These are phyloP conservation scores for Aspergillus cavernicola DNA, from an alignment of 495 filamentous ascomycete genomes.

Conservation along the genomic window DNA sequence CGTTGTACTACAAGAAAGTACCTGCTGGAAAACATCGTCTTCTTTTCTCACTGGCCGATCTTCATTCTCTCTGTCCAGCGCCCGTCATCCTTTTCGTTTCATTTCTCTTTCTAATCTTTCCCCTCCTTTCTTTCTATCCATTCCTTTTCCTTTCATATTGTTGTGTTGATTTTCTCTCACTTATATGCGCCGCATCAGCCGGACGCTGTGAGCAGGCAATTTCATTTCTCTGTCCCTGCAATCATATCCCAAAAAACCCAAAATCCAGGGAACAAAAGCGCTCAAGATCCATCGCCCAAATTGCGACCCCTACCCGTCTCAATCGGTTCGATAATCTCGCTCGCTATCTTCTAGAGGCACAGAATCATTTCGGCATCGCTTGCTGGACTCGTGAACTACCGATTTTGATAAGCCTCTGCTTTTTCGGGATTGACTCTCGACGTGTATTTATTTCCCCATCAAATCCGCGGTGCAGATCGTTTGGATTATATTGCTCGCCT, in stretches of 20 bases:
- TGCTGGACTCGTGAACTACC: conserved; percentile 34
- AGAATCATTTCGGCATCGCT: conserved; percentile 22
- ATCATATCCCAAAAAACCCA: conserved; percentile 16
- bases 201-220: conserved; percentile 44
- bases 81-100: conserved; percentile 18
- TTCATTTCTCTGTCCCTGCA: conserved; percentile 23
- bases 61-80: conserved; percentile 21
- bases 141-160: conserved; percentile 15
- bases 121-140: conserved; percentile 12
- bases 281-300: conserved; percentile 6
- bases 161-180: conserved; percentile 23
- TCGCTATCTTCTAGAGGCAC: conserved; percentile 11
- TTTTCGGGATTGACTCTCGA: conserved; percentile 6
- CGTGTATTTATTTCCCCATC: background rate
- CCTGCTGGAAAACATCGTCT: conserved; percentile 12
- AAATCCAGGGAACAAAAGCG: conserved; percentile 14
- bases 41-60: conserved; percentile 17
- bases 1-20: conserved; percentile 8
- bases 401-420: conserved; percentile 8
- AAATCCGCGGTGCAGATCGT: background rate
- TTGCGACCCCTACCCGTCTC: background rate
- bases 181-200: conserved; percentile 39
- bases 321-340: conserved; percentile 2
- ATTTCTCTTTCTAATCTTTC: conserved; percentile 12
- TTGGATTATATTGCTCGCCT: background rate